phyloP scores from a whole-genome alignment of 2,329 filamentous ascomycete genomes.

The Lizonia empirigonia region DNA sequence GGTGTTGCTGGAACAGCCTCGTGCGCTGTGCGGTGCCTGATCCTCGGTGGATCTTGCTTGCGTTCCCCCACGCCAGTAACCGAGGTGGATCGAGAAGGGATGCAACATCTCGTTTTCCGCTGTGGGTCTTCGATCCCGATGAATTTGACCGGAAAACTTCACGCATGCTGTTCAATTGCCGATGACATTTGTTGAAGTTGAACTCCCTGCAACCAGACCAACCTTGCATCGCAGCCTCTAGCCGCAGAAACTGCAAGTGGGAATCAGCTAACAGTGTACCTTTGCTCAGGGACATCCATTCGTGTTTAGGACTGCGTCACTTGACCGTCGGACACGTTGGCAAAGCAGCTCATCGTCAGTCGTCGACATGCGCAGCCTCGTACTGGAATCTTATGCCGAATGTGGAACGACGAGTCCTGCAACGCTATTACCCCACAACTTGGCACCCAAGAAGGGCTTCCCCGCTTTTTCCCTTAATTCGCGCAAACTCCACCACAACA shows the following conservation, averaged over 20 bases:
- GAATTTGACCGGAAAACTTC: background rate
- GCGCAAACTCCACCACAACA: conserved; percentile 26
- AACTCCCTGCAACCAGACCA: background rate
- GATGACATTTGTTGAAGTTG: background rate
- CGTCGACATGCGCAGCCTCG: conserved; percentile 32
- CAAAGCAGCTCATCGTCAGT: background rate
- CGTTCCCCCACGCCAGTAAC: conserved; percentile 37
- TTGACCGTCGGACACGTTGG: too few relatives aligned
- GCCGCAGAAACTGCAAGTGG: background rate
- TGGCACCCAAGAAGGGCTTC: conserved; percentile 38
- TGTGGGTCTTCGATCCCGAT: background rate
- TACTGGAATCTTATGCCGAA: conserved; percentile 29
- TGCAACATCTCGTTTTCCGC: conserved; percentile 25
- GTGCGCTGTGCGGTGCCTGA: conserved; percentile 40
- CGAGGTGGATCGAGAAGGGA: conserved; percentile 21
- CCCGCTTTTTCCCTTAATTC: conserved; percentile 44
- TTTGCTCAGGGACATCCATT: too few relatives aligned
- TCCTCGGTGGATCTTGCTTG: conserved; percentile 26
- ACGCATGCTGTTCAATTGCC: conserved; percentile 1
- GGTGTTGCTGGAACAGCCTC: conserved; percentile 26
- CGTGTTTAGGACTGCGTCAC: too few relatives aligned
- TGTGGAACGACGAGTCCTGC: conserved; percentile 26
- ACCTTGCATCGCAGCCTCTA: too few relatives aligned
- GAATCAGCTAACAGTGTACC: too few relatives aligned
- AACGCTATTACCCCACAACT: conserved; percentile 48